phyloP scores from a whole-genome alignment of 306 rosid species.

The Malus asiatica region DNA sequence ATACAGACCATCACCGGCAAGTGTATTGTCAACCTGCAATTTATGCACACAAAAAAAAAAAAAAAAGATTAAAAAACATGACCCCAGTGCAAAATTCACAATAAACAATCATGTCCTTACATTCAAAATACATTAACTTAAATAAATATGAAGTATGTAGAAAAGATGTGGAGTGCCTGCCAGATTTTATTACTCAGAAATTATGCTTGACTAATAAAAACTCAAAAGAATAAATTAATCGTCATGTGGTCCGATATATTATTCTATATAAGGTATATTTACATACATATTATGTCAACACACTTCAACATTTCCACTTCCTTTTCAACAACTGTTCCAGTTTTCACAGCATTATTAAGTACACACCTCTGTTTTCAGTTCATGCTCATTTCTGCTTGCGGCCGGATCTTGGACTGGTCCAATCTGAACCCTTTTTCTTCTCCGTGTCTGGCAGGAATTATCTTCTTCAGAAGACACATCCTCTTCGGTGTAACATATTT shows the following conservation, averaged over 20 bases:
- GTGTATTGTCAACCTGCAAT: conserved; percentile 1
- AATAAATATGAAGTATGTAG: neutral
- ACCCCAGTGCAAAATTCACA: neutral
- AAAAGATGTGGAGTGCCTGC: neutral
- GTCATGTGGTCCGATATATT: neutral
- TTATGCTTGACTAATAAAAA: neutral
- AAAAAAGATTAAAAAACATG: neutral
- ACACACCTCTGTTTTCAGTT: neutral
- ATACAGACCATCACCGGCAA: neutral
- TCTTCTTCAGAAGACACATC: neutral
- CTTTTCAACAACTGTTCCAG: neutral
- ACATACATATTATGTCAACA: neutral
- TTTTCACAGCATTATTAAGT: neutral
- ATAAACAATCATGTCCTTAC: neutral
- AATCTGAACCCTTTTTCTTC: conserved; percentile 6
- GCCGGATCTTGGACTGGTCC: conserved; percentile 1
- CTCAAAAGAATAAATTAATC: neutral
- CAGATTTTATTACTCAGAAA: neutral
- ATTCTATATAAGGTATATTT: neutral
- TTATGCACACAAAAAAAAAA: neutral
- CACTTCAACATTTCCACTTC: neutral
- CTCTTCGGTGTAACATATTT: neutral
- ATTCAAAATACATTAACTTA: neutral
- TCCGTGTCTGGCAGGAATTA: neutral
- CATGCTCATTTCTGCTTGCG: neutral